Base-by-base conservation (phyloP, 1,284 basidiomycete species). In the Coniferiporia weirii region DNA sequence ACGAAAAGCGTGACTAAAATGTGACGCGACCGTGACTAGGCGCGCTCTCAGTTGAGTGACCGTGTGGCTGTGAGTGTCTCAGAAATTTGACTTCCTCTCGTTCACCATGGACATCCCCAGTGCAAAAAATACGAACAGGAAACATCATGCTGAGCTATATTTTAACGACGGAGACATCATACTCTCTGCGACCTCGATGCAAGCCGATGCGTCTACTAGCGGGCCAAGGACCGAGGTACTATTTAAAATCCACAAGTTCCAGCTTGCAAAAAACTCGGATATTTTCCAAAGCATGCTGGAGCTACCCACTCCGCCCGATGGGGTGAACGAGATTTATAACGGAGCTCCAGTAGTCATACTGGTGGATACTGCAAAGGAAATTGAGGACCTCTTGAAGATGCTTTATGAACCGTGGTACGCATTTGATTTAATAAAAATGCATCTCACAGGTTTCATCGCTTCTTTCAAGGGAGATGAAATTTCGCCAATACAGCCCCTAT, bases 91-190 rank as follows among this genome's bases (percentile, higher is more conserved):
- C 27, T 27, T 27, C 5, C 27, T 43, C 40, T 43, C n/a, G n/a
- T 43, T n/a, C 40, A 43, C n/a, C n/a, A 43, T 43, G 40, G 40
- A 43, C 40, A 43, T n/a, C 40, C 12, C 10, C 12, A 43, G 40
- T 13, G 12, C 7, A 8, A 12, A 43, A 7, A 43, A 43, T 43
- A 43, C n/a, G 40, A 12, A 13, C 3, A n/a, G 10, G 7, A n/a
- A 43, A n/a, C 40, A 43, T 7, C 12, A 43, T 13, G 10, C 40
- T 27, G 27, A 27, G 40, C 7, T 72, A 20, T 71, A 70, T 63
- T 71, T 64, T 60, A 64, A 67, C 20, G 71, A 72, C 51, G 71
- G 71, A 15, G 71, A 66, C 51, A 67, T 71, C 57, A 68, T 71
- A 19, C 65, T 72, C 17, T 70, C 66, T 9, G 69, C 40, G 66